phyloP scores from a whole-genome alignment of 2,329 filamentous ascomycete genomes.

The Colletotrichum eleusines region DNA sequence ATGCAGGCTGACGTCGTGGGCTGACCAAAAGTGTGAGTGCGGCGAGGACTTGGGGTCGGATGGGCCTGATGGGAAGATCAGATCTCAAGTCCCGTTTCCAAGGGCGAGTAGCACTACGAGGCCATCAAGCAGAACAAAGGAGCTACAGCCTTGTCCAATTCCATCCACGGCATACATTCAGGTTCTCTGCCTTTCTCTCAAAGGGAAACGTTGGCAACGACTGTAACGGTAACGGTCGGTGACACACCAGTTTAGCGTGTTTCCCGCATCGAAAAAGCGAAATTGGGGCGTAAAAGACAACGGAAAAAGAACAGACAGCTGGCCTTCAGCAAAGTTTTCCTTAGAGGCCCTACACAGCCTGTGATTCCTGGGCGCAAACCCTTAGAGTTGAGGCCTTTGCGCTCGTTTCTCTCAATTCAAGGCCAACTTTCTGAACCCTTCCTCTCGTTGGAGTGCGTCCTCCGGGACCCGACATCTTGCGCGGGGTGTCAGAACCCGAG shows the following conservation, averaged over 20 bases:
- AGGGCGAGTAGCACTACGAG: slow-evolving; percentile 15
- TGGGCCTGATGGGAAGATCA: slow-evolving; percentile 31
- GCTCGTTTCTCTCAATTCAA: background rate
- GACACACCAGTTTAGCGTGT: background rate
- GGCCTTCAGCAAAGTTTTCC: background rate
- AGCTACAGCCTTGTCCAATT: background rate
- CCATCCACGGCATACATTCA: background rate
- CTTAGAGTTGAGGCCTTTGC: background rate
- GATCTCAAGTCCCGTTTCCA: slow-evolving; percentile 21
- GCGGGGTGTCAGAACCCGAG: slow-evolving; percentile 19
- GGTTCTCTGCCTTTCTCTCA: slow-evolving; percentile 11
- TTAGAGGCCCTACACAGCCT: slow-evolving; percentile 1
- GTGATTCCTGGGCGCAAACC: background rate
- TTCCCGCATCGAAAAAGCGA: background rate
- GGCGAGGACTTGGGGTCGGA: slow-evolving; percentile 21
- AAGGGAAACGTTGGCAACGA: slow-evolving; percentile 9
- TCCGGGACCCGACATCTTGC: slow-evolving; percentile 14
- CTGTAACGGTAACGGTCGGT: slow-evolving; percentile 11
- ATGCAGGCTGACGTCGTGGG: slow-evolving; percentile 41
- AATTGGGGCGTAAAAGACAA: background rate
- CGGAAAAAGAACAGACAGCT: background rate
- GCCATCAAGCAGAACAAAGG: slow-evolving; percentile 13
- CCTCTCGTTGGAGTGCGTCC: background rate
- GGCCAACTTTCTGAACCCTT: background rate
- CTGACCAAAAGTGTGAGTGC: slow-evolving; percentile 31